A percentile compares a stretch with the other conserved stretches of the same genome.
Evolutionary conservation across 2,329 filamentous ascomycete genomes (phyloP).

Genomic region (Corinectria fuckeliana): DNA sequence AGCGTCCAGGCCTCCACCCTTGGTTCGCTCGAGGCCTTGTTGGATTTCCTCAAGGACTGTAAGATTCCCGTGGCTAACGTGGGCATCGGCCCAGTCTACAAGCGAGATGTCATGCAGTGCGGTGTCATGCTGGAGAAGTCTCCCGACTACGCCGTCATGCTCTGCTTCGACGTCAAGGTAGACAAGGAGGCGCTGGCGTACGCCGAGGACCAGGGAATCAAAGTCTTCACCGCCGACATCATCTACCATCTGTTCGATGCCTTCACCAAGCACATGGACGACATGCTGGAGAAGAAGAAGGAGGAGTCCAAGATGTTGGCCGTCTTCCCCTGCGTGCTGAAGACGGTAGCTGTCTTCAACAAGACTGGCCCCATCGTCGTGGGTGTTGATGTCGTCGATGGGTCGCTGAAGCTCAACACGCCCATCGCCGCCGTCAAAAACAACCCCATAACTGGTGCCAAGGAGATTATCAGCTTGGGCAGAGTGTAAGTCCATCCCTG

Average conservation of each 20-base stretch:
- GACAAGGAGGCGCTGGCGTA: conserved; percentile 94
- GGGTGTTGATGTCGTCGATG: conserved; percentile 94
- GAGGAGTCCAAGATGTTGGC: conserved; percentile 95
- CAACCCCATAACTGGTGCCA: conserved; percentile 78
- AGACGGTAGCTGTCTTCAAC: conserved; percentile 94
- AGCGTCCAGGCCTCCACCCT: conserved; percentile 97
- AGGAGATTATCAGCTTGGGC: conserved; percentile 84
- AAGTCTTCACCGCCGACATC: conserved; percentile 98
- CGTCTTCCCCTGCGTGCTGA: conserved; percentile 94
- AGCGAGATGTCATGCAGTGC: conserved; percentile 95
- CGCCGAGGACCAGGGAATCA: conserved; percentile 92
- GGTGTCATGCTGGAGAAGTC: conserved; percentile 96
- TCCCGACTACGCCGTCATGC: conserved; percentile 97
- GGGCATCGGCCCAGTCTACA: conserved; percentile 96
- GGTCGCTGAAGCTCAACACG: conserved; percentile 83
- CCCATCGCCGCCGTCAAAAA: conserved; percentile 87
- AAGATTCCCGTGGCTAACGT: conserved; percentile 99
- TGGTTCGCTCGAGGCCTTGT: conserved; percentile 91
- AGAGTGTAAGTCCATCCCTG: conserved; percentile 80
- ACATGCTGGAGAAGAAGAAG: conserved; percentile 88
- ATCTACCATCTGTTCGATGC: conserved; percentile 98
- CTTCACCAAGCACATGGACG: conserved; percentile 93
- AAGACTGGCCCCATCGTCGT: conserved; percentile 96
- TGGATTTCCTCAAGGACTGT: conserved; percentile 93
- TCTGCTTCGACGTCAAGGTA: conserved; percentile 99